Percentiles rank a stretch among this genome's conserved stretches.
Conservation (phyloP, 108 stramenopile species). For the Cylindrotheca fusiformis region DNA sequence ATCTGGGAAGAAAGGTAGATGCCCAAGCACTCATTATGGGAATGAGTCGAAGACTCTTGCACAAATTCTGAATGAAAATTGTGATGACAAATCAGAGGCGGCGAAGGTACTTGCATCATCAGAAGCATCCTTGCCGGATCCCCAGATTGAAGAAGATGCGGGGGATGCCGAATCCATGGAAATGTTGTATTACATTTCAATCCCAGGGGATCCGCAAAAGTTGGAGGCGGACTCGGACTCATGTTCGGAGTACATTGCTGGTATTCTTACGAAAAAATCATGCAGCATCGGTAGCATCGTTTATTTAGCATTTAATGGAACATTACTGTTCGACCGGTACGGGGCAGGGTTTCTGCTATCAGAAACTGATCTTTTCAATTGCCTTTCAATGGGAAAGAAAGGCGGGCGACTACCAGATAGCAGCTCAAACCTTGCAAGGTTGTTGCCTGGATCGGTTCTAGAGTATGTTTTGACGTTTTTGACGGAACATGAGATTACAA, state of each 20-base stretch:
- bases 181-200: slow-evolving; percentile 40
- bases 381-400: background rate
- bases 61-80: slow-evolving; percentile 2
- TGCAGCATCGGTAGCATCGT: slow-evolving; percentile 33
- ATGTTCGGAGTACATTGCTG: slow-evolving; percentile 9
- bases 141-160: slow-evolving; percentile 3
- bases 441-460: slow-evolving; percentile 37
- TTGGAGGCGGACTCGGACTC: background rate
- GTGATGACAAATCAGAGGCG: background rate
- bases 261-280: slow-evolving; percentile 10
- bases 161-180: slow-evolving; percentile 32
- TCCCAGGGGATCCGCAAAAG: background rate
- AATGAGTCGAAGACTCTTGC: slow-evolving; percentile 6
- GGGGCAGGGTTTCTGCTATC: slow-evolving; percentile 30
- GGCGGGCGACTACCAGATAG: background rate
- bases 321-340: slow-evolving; percentile 45
- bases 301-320: slow-evolving; percentile 33
- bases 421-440: background rate
- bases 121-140: slow-evolving; percentile 1
- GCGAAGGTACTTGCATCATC: background rate
- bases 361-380: slow-evolving; percentile 9
- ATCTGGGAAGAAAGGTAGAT: background rate
- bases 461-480: slow-evolving; percentile 44
- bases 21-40: slow-evolving; percentile 12
- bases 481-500: slow-evolving; percentile 32